phyloP scores from a whole-genome alignment of 495 filamentous ascomycete genomes.

The Lindgomyces ingoldianus region DNA sequence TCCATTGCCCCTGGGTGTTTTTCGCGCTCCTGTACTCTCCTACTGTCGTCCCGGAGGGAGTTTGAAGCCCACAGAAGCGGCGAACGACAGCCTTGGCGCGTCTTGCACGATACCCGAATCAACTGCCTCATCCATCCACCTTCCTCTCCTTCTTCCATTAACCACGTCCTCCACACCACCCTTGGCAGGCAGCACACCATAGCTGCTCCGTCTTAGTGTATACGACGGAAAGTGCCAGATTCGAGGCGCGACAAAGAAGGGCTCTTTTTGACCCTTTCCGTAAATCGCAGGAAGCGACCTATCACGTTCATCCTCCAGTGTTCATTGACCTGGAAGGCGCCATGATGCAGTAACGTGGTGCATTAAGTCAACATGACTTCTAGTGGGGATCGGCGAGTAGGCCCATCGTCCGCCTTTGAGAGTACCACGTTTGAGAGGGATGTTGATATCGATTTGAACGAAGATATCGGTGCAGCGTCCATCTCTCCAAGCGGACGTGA shows the following conservation, averaged over 20 bases:
- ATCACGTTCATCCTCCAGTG: too few species aligned
- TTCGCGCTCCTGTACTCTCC: too few species aligned
- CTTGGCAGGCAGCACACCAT: too few species aligned
- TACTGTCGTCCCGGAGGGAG: too few species aligned
- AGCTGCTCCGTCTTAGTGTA: too few species aligned
- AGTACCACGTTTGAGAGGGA: constrained; percentile 86
- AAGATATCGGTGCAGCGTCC: constrained; percentile 71
- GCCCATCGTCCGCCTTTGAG: constrained; percentile 65
- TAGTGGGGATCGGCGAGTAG: not conserved
- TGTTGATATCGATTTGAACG: constrained; percentile 79
- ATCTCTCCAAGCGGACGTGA: constrained; percentile 93
- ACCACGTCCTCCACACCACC: not conserved
- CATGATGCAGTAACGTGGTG: not conserved
- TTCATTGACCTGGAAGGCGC: too few species aligned
- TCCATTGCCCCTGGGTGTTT: too few species aligned
- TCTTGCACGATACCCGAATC: not conserved
- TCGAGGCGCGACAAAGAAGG: too few species aligned
- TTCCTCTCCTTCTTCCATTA: not conserved
- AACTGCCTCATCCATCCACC: not conserved
- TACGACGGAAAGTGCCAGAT: too few species aligned
- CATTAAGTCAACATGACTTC: constrained; percentile 1
- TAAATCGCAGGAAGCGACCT: too few species aligned
- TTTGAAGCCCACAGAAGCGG: not conserved
- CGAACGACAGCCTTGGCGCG: not conserved
- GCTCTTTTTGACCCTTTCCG: too few species aligned